phyloP scores from a whole-genome alignment of 148 eudicot species.

The Fagopyrum homotropicum region DNA sequence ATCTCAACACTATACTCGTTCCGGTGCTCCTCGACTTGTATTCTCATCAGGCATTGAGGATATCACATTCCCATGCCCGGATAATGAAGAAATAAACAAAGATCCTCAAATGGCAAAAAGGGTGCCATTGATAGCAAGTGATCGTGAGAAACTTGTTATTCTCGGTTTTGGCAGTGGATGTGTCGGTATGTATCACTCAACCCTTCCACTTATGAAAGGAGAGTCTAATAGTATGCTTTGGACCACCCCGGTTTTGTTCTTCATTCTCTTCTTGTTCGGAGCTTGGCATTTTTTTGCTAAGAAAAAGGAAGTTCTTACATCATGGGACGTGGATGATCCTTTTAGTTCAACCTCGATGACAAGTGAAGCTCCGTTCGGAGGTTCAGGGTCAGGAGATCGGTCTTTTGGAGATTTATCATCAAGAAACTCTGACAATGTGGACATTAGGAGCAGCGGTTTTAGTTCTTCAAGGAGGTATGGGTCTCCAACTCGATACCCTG shows the following conservation, averaged over 20 bases:
- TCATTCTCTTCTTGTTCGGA: slow-evolving; percentile 80
- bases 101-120: slow-evolving; percentile 18
- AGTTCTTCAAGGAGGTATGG: slow-evolving; percentile 69
- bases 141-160: slow-evolving; percentile 66
- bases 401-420: slow-evolving; percentile 49
- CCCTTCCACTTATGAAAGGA: slow-evolving; percentile 54
- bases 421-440: slow-evolving; percentile 55
- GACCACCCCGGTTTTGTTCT: slow-evolving; percentile 77
- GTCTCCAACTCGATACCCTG: slow-evolving; percentile 73
- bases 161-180: slow-evolving; percentile 80
- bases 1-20: slow-evolving; percentile 59
- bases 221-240: slow-evolving; percentile 60
- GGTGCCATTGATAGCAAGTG: slow-evolving; percentile 66
- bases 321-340: slow-evolving; percentile 96
- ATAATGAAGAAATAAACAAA: slow-evolving; percentile 26
- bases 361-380: slow-evolving; percentile 51
- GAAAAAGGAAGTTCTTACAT: slow-evolving; percentile 82
- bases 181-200: slow-evolving; percentile 75
- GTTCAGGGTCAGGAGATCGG: slow-evolving; percentile 46
- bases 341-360: slow-evolving; percentile 34
- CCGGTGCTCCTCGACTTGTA: slow-evolving; percentile 56
- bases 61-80: slow-evolving; percentile 53
- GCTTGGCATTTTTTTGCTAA: slow-evolving; percentile 94
- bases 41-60: slow-evolving; percentile 72
- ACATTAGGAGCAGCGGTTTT: slow-evolving; percentile 56